Evolutionary conservation across 2,329 filamentous ascomycete species (phyloP), one percentile per base, ranked within the genome.

Genomic region (Claviceps purpurea): DNA sequence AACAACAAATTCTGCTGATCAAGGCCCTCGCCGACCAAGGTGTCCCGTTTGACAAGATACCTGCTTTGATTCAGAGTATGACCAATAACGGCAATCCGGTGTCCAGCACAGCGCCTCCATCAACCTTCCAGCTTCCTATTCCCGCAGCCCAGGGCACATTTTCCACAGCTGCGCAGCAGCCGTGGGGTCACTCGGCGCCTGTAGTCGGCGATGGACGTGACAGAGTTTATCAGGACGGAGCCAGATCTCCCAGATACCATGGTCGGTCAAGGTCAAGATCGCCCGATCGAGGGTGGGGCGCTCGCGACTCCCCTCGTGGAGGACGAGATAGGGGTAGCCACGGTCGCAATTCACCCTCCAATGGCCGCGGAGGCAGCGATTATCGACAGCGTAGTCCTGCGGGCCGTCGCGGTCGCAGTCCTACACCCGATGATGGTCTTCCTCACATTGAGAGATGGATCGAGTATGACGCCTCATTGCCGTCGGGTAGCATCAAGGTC

Each of bases 301-400:
- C 77, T 56, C 81, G 80, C 55, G 76, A 74, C 55, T 82, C 83
- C 52, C 83, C 84, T 59, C 79, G 81, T 57, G 75, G 75, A 58
- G 75, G 77, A 60, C 71, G 72, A 64, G 73, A 79, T 61, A 88
- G 87, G 60, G 85, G 84, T 68, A 84, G 84, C 51, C 91, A 87
- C 69, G 83, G 85, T 55, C 83, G 79, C 55, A 81, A 84, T 62
- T 84, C 82, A 18, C 79, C 81, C 50, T 40, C 30, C 5, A 48
- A 49, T 34, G 51, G 53, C 38, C 53, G 53, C 22, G 75, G 81
- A 55, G 76, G 74, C 54, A 71, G 76, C 51, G 82, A 89, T 41
- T 96, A 95, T 70, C 87, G 91, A 57, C 89, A 96, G 65, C 87
- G 93, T 63, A 95, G 87, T 62, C 89, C 90, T 46, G 75, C 80